phyloP scores from a whole-genome alignment of 169 alveolate species.

The Neospora caninum region DNA sequence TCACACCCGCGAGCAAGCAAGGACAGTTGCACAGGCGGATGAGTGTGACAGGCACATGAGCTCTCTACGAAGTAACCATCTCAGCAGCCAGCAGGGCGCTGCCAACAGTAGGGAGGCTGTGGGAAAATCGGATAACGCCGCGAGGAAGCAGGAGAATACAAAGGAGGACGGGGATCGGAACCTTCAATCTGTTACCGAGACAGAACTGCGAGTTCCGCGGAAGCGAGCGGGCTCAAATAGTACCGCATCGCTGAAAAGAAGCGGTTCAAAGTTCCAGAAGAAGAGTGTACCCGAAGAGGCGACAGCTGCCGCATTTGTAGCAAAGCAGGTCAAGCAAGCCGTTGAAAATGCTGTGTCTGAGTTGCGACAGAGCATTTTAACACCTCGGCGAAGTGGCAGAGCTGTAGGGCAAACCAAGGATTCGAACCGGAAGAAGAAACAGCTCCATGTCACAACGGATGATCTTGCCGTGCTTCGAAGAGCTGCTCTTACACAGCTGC shows the following conservation, averaged over 20 bases:
- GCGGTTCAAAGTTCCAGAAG: background rate
- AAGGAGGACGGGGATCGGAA: no score
- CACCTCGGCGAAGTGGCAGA: background rate
- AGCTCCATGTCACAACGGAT: background rate
- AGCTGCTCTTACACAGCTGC: background rate
- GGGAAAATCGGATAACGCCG: background rate
- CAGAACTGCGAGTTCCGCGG: no score
- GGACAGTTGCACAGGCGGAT: background rate
- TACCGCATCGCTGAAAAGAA: background rate
- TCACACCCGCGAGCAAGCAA: background rate
- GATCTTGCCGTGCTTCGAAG: background rate
- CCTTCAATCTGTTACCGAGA: no score
- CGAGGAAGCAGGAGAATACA: background rate
- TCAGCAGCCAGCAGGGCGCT: background rate
- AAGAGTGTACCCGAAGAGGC: background rate
- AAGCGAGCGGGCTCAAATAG: no score
- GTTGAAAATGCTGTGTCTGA: background rate
- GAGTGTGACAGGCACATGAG: background rate
- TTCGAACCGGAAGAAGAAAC: background rate
- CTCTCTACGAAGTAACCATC: background rate
- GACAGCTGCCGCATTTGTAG: background rate
- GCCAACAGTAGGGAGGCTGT: background rate
- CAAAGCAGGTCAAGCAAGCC: background rate
- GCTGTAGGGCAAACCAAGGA: background rate
- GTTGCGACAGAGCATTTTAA: background rate